Conservation (phyloP, 331 rosid species). For the Erythrophleum ivorense region DNA sequence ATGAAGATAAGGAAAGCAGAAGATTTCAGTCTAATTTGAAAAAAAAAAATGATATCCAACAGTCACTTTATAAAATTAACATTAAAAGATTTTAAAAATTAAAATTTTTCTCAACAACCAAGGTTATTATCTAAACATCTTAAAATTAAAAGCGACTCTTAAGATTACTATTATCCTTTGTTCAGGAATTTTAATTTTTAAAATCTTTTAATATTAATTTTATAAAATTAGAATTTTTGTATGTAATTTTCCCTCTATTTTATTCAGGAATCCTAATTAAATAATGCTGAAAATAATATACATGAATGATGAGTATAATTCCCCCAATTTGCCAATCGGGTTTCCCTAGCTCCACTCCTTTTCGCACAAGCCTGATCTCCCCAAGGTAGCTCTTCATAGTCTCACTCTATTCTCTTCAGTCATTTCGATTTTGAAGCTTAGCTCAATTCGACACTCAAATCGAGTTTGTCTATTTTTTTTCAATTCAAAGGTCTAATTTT, state of each 20-base stretch:
- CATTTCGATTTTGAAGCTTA: background rate
- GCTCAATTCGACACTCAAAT: background rate
- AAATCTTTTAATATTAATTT: too few species aligned
- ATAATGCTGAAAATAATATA: background rate
- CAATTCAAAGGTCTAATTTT: background rate
- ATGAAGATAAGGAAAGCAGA: too few species aligned
- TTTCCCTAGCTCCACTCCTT: background rate
- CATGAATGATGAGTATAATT: background rate
- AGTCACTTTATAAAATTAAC: too few species aligned
- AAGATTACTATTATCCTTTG: too few species aligned
- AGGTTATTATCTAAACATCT: too few species aligned
- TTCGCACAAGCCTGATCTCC: background rate
- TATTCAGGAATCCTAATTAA: background rate
- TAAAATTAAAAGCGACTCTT: too few species aligned
- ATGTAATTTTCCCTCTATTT: too few species aligned
- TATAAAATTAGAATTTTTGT: too few species aligned
- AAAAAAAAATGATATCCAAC: too few species aligned
- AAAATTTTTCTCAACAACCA: too few species aligned
- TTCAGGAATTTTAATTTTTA: too few species aligned
- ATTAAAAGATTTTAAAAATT: too few species aligned
- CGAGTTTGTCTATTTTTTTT: background rate
- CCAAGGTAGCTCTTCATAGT: background rate
- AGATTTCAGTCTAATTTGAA: background rate
- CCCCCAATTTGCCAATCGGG: background rate
- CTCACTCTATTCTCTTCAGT: constrained; percentile 2